These are phyloP conservation scores for Ceratocystis lukuohia DNA, from an alignment of 2,329 filamentous ascomycete species.

Conservation along the genomic window DNA sequence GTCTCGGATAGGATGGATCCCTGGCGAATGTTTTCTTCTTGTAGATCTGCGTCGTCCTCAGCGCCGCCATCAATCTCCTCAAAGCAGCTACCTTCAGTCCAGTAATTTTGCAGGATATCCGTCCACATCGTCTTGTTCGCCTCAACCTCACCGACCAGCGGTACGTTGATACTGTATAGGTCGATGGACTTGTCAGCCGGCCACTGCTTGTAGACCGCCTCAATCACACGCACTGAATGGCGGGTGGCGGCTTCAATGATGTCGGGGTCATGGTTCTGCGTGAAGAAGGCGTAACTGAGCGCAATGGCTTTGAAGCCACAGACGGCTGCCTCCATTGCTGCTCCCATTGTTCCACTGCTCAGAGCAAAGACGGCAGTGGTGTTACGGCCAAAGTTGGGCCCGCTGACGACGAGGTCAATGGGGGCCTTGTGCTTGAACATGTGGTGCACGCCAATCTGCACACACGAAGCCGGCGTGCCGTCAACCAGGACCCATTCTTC, in stretches of 20 bases:
- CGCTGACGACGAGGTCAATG: constrained; percentile 63
- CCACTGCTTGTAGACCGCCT: constrained; percentile 67
- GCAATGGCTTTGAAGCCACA: constrained; percentile 62
- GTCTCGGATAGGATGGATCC: constrained; percentile 23
- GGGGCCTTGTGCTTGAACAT: constrained; percentile 60
- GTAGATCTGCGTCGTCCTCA: constrained; percentile 52
- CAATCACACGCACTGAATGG: constrained; percentile 63
- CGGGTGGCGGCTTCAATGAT: constrained; percentile 66
- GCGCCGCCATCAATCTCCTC: constrained; percentile 57
- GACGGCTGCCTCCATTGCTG: constrained; percentile 62
- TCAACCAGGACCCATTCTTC: constrained; percentile 76
- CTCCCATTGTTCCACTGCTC: constrained; percentile 64
- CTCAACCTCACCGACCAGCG: constrained; percentile 64
- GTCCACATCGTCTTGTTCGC: constrained; percentile 66
- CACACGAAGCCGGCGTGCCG: constrained; percentile 67
- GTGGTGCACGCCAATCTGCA: constrained; percentile 71
- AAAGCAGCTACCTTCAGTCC: constrained; percentile 76
- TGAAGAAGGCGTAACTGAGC: constrained; percentile 81
- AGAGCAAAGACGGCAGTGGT: constrained; percentile 67
- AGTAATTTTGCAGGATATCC: constrained; percentile 78
- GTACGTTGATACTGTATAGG: constrained; percentile 86
- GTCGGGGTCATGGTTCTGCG: constrained; percentile 64
- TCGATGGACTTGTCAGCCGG: constrained; percentile 52
- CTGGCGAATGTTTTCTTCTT: constrained; percentile 31
- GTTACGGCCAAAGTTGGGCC: constrained; percentile 74